These are phyloP conservation scores for Circinella umbellata DNA, from an alignment of 371 early-diverging fungal genomes.

Conservation along the genomic window DNA sequence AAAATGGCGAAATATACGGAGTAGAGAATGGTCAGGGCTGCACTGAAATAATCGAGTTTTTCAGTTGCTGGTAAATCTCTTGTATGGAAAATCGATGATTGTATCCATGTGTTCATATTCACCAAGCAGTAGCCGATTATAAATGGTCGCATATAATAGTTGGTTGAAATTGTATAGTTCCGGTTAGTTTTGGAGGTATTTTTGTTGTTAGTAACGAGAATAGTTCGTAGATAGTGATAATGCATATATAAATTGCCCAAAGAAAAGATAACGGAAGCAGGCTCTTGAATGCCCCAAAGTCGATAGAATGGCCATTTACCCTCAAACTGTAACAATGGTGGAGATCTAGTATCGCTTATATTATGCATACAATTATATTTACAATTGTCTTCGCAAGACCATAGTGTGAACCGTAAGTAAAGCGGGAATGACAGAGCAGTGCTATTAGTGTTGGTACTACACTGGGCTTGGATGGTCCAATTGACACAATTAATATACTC, in stretches of 20 bases:
- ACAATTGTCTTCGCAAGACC: conserved; percentile 14
- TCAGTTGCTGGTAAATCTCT: conserved; percentile 88
- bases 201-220: conserved; percentile 24
- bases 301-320: conserved; percentile 89
- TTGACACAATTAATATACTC: conserved; percentile 11
- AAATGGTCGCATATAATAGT: conserved; percentile 59
- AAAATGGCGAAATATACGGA: conserved; percentile 61
- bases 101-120: conserved; percentile 88
- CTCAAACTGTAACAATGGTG: conserved; percentile 11
- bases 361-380: conserved; percentile 18
- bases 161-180: conserved; percentile 32
- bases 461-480: neutral
- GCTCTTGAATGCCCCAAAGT: conserved; percentile 91
- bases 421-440: neutral
- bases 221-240: conserved; percentile 47
- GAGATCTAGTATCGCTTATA: neutral
- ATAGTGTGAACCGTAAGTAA: neutral
- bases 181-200: no score
- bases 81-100: conserved; percentile 91
- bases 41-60: conserved; percentile 94
- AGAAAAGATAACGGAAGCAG: conserved; percentile 90
- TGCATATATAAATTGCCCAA: conserved; percentile 85
- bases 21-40: conserved; percentile 77
- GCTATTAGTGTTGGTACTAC: neutral
- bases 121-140: conserved; percentile 60